Conservation (phyloP, 768 basidiomycete genomes). For the Nidularia sp. region DNA sequence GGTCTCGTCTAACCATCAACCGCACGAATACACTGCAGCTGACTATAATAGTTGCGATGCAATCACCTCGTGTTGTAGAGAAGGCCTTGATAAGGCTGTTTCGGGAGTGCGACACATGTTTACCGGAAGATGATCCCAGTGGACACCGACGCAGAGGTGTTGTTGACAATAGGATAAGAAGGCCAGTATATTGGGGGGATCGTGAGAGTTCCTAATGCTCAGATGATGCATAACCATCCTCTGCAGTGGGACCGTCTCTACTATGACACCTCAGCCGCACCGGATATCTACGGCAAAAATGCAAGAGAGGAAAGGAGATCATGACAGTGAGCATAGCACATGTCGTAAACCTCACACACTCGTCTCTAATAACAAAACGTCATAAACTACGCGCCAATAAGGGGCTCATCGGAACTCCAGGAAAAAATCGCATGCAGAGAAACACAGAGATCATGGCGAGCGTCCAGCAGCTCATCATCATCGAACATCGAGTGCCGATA, state of each 20-base stretch:
- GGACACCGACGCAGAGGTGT: background rate
- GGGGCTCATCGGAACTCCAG: too few species aligned
- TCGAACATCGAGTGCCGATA: background rate
- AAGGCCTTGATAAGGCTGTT: background rate
- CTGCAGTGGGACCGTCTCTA: background rate
- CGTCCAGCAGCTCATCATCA: background rate
- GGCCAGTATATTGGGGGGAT: background rate
- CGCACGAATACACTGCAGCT: background rate
- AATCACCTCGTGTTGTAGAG: background rate
- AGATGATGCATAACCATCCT: background rate
- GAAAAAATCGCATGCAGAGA: too few species aligned
- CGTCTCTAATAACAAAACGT: too few species aligned
- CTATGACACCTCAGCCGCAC: background rate
- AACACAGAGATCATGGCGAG: background rate
- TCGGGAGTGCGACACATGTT: background rate
- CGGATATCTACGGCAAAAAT: background rate
- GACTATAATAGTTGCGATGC: background rate
- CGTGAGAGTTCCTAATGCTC: background rate
- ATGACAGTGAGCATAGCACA: background rate
- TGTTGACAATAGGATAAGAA: background rate
- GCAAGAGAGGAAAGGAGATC: background rate
- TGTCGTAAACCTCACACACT: too few species aligned
- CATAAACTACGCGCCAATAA: too few species aligned
- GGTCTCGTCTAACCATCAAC: background rate
- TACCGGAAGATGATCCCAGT: background rate